phyloP scores from a whole-genome alignment of 129 eudicot genomes.

The Chrysanthemum seticuspe region DNA sequence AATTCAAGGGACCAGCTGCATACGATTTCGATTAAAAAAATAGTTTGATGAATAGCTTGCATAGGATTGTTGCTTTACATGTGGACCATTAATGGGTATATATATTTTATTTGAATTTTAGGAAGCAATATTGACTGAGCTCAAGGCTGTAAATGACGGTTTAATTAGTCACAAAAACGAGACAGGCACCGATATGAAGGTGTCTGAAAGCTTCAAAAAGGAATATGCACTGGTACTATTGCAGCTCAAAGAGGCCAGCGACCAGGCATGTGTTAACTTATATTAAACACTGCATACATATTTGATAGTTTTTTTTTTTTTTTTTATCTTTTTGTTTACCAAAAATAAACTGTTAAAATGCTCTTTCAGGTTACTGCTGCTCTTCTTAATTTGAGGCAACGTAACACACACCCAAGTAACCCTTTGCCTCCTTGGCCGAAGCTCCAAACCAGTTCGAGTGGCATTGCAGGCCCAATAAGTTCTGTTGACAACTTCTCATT shows the following conservation, averaged over 20 bases:
- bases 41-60: too few relatives aligned
- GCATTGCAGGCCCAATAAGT: conserved; percentile 21
- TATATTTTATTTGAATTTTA: conserved; percentile 10
- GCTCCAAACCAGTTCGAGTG: conserved; percentile 31
- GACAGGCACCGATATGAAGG: conserved; percentile 34
- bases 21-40: too few relatives aligned
- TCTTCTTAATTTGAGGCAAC: conserved; percentile 48
- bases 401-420: conserved; percentile 40
- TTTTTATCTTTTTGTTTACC: neutral
- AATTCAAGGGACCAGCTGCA: neutral
- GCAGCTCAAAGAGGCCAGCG: conserved; percentile 51
- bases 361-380: conserved; percentile 44
- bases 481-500: conserved; percentile 27
- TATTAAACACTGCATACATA: neutral
- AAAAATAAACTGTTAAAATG: neutral
- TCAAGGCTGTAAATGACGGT: conserved; percentile 50
- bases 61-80: too few relatives aligned
- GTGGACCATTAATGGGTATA: too few relatives aligned
- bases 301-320: neutral
- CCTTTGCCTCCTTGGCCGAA: conserved; percentile 37
- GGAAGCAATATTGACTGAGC: conserved; percentile 48
- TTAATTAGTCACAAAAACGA: conserved; percentile 38
- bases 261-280: conserved; percentile 32
- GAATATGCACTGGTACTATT: conserved; percentile 45
- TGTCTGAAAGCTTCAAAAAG: conserved; percentile 48